A percentile compares a stretch with the other conserved stretches of the same genome.
These are phyloP conservation scores for Kickxella alabastrina DNA, from an alignment of 192 early-diverging fungal species.

Conservation along the genomic window DNA sequence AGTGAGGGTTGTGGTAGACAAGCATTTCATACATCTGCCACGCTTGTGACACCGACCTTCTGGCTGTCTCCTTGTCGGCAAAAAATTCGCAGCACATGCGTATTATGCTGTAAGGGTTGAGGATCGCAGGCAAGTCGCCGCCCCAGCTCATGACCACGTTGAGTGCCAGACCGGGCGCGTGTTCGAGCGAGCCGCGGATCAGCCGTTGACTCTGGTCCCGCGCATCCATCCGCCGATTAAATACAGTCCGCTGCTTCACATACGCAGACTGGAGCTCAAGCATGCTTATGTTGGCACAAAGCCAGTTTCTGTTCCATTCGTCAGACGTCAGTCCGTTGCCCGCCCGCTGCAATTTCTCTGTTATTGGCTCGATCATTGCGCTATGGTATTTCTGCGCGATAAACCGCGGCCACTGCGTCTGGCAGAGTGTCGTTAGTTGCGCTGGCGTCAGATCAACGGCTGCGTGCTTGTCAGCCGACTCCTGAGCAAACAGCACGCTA, in stretches of 20 bases:
- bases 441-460: slow-evolving; percentile 11
- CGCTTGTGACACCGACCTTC: slow-evolving; percentile 16
- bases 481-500: too few species aligned
- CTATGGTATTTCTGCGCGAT: slow-evolving; percentile 22
- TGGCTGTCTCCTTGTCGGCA: slow-evolving; percentile 4
- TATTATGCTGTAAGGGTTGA: slow-evolving; percentile 5
- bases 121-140: slow-evolving; percentile 10
- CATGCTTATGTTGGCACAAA: slow-evolving; percentile 18
- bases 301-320: slow-evolving; percentile 22
- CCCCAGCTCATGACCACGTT: slow-evolving; percentile 39
- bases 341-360: background rate
- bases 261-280: slow-evolving; percentile 16
- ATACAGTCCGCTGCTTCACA: slow-evolving; percentile 15
- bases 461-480: background rate
- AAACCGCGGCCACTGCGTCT: slow-evolving; percentile 35
- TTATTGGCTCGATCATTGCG: background rate
- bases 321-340: too few species aligned
- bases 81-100: slow-evolving; percentile 13
- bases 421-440: slow-evolving; percentile 18
- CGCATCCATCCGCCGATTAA: slow-evolving; percentile 8
- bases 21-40: slow-evolving; percentile 44
- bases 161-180: slow-evolving; percentile 34
- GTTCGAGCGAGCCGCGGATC: slow-evolving; percentile 18
- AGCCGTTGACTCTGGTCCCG: slow-evolving; percentile 13
- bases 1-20: slow-evolving; percentile 14